Conservation (phyloP, 1,284 basidiomycete species). For the Nidula niveotomentosa region DNA sequence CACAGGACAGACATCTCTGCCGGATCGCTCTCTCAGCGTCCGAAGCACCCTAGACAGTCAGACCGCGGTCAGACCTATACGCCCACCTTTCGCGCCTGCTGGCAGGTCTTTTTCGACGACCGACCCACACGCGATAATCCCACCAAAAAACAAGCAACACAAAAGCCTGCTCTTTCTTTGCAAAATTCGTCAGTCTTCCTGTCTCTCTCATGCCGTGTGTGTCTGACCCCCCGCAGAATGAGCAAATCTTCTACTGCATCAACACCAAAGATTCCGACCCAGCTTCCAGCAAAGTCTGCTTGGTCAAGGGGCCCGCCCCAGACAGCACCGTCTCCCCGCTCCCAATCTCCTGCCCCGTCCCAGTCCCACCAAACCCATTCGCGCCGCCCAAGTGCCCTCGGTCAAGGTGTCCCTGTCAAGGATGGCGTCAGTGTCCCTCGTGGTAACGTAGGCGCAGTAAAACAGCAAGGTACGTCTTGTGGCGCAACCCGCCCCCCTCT, state of each 20-base stretch:
- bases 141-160: slow-evolving; percentile 37
- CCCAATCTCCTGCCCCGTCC: slow-evolving; percentile 70
- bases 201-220: slow-evolving; percentile 9
- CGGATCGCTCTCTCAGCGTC: slow-evolving; percentile 40
- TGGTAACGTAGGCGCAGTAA: slow-evolving; percentile 56
- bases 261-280: slow-evolving; percentile 66
- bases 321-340: slow-evolving; percentile 64
- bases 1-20: slow-evolving; percentile 29
- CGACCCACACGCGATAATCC: slow-evolving; percentile 60
- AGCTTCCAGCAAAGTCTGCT: slow-evolving; percentile 75
- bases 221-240: slow-evolving; percentile 54
- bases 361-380: slow-evolving; percentile 61
- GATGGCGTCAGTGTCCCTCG: slow-evolving; percentile 70
- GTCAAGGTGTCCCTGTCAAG: slow-evolving; percentile 68
- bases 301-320: slow-evolving; percentile 81
- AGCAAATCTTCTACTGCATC: slow-evolving; percentile 79
- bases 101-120: slow-evolving; percentile 88
- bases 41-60: slow-evolving; percentile 26
- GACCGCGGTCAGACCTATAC: slow-evolving; percentile 21
- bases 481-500: slow-evolving; percentile 1
- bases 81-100: slow-evolving; percentile 69
- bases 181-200: slow-evolving; percentile 52
- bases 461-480: slow-evolving; percentile 30
- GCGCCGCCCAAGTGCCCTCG: slow-evolving; percentile 68
- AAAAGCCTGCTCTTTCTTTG: slow-evolving; percentile 25